Base-by-base conservation (phyloP, 2,329 filamentous ascomycete species). In the Escovopsis sp. region DNA sequence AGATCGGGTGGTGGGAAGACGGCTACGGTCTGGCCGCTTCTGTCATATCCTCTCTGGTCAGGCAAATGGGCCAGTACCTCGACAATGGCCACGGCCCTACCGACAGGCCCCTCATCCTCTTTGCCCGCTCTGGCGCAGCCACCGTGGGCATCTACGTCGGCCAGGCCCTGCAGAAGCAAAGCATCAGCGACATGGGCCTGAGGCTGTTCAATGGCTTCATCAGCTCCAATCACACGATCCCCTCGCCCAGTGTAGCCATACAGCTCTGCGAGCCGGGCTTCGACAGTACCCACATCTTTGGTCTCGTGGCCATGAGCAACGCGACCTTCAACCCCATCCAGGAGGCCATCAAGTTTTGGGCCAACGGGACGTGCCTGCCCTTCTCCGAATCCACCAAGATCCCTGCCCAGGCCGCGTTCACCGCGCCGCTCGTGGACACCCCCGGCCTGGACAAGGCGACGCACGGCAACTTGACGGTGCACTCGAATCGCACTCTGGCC, bases 101-200 rank as follows among this genome's bases (percentile, higher is more conserved):
- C 3, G 48, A 52, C 28, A 38, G 41, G 18, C 46, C 56, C 7
- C 48, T 53, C 35, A 53, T 59, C 26, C 43, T 62, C 19, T 62
- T 54, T 47, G 56, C 49, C 6, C 54, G 51, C 45, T 55, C 50
- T 38, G 54, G 51, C 3, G 49, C 51, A 35, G 53, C 53, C 33
- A 53, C 53, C 11, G 43, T 59, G 19, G 59, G 62, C 38, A 33
- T 64, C 36, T 64, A 63, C 43, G 55, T 63, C n/a, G 60, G 62
- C 46, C 52, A 50, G 37, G 53, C 47, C 42, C 45, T 60, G 37
- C 51, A 51, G 40, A 51, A 48, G 40, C 48, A 56, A 47, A 49
- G 49, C 42, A 37, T 59, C 19, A 50, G 47, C 42, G 36, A 40
- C 56, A 26, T 51, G 61, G 18, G 56, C 23, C 52, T 62, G n/a